phyloP scores from a whole-genome alignment of 441 rosid genomes.

The Syzygium malaccense region DNA sequence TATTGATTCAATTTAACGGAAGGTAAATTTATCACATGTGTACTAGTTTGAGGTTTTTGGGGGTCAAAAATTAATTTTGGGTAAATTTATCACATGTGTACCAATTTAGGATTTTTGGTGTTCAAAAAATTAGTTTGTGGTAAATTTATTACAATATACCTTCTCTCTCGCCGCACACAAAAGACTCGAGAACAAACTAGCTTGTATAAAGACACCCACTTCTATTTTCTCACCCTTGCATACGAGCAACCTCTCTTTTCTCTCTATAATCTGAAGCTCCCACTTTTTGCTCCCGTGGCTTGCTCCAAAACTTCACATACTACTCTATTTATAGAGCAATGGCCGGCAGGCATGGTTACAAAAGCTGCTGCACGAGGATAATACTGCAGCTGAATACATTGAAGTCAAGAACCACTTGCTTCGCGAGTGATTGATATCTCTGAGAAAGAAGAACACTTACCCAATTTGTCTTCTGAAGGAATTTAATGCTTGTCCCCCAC shows the following conservation, averaged over 20 bases:
- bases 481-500: background rate
- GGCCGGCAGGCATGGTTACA: background rate
- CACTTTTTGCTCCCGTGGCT: background rate
- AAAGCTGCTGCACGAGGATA: background rate
- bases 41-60: too few species aligned
- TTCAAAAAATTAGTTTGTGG: too few species aligned
- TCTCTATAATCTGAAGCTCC: background rate
- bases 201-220: background rate
- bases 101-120: too few species aligned
- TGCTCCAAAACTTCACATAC: background rate
- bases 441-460: background rate
- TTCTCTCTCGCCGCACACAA: background rate
- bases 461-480: background rate
- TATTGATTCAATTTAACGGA: too few species aligned
- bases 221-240: background rate
- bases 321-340: background rate
- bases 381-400: background rate
- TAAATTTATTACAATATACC: background rate
- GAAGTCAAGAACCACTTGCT: too few species aligned
- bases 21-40: too few species aligned
- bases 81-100: fast-evolving
- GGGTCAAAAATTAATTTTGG: too few species aligned
- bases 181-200: background rate
- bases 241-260: background rate
- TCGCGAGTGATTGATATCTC: background rate